These are phyloP conservation scores for Hericium erinaceus DNA, from an alignment of 768 basidiomycete species.

Conservation along the genomic window DNA sequence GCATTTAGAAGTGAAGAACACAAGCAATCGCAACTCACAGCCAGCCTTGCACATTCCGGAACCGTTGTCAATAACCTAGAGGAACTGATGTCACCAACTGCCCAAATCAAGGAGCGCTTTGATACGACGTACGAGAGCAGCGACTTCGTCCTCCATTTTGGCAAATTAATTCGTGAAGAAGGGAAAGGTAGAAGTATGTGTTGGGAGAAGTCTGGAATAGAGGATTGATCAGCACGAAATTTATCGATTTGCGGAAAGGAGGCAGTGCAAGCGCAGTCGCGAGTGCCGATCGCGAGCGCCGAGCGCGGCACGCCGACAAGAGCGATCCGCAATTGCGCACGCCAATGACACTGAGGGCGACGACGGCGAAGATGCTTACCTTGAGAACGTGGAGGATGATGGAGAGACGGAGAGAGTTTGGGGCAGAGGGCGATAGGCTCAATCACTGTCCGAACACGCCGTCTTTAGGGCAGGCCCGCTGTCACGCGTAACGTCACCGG, in stretches of 20 bases:
- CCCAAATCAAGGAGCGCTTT: not conserved
- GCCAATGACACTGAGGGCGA: no score
- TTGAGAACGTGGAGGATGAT: no score
- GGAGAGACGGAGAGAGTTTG: no score
- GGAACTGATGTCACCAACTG: not conserved
- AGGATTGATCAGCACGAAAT: not conserved
- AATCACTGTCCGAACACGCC: no score
- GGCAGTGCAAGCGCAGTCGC: not conserved
- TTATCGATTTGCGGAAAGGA: not conserved
- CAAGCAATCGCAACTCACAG: slow-evolving; percentile 45
- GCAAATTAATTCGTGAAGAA: slow-evolving; percentile 9
- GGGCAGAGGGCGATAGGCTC: no score
- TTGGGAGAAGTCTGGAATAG: not conserved
- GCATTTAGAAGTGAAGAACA: slow-evolving; percentile 31
- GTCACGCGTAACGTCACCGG: no score
- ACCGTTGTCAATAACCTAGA: slow-evolving; percentile 82
- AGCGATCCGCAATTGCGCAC: no score
- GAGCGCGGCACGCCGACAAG: no score
- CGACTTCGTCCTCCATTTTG: slow-evolving; percentile 58
- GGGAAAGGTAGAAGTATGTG: not conserved
- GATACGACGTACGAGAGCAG: slow-evolving; percentile 35
- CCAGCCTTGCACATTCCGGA: slow-evolving; percentile 99
- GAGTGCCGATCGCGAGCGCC: not conserved
- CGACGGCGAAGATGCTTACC: no score
- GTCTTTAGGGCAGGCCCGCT: no score